These are phyloP conservation scores for Phaffia tasmanica DNA, from an alignment of 768 basidiomycete species.

Conservation along the genomic window DNA sequence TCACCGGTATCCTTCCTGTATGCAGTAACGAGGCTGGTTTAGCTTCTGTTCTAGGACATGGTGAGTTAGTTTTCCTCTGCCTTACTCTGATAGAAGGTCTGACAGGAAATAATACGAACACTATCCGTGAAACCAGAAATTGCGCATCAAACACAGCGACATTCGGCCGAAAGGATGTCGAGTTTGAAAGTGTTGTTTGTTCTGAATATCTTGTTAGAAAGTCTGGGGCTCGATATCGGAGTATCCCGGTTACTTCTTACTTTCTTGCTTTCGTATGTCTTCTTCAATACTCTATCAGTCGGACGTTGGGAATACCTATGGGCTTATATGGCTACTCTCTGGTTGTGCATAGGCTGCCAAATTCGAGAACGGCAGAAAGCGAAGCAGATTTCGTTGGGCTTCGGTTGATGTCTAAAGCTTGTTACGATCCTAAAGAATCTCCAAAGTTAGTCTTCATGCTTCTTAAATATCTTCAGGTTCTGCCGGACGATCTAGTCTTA, in stretches of 20 bases:
- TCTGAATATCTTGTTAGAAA: slow-evolving; percentile 40
- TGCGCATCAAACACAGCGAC: slow-evolving; percentile 53
- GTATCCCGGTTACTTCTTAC: slow-evolving; percentile 45
- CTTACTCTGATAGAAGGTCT: background rate
- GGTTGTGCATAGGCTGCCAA: slow-evolving; percentile 50
- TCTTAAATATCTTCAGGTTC: background rate
- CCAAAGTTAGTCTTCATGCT: slow-evolving; percentile 46
- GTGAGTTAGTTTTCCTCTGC: slow-evolving; percentile 39
- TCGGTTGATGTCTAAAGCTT: slow-evolving; percentile 64
- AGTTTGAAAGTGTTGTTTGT: slow-evolving; percentile 40
- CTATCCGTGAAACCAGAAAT: slow-evolving; percentile 47
- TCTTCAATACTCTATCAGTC: slow-evolving; percentile 3
- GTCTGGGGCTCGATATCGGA: slow-evolving; percentile 50
- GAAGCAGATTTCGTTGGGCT: slow-evolving; percentile 88
- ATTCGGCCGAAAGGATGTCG: slow-evolving; percentile 40
- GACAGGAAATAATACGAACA: background rate
- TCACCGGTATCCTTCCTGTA: slow-evolving; percentile 75
- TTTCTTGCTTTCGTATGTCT: slow-evolving; percentile 44
- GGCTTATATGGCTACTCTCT: slow-evolving; percentile 19
- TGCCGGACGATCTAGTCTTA: slow-evolving; percentile 31
- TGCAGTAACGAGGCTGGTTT: slow-evolving; percentile 67
- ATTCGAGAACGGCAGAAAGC: slow-evolving; percentile 66
- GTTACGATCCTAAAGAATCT: slow-evolving; percentile 69
- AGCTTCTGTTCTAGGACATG: slow-evolving; percentile 74
- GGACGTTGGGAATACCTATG: slow-evolving; percentile 18